Evolutionary conservation across 306 rosid genomes (phyloP).

Genomic region (Prosopis cineraria): DNA sequence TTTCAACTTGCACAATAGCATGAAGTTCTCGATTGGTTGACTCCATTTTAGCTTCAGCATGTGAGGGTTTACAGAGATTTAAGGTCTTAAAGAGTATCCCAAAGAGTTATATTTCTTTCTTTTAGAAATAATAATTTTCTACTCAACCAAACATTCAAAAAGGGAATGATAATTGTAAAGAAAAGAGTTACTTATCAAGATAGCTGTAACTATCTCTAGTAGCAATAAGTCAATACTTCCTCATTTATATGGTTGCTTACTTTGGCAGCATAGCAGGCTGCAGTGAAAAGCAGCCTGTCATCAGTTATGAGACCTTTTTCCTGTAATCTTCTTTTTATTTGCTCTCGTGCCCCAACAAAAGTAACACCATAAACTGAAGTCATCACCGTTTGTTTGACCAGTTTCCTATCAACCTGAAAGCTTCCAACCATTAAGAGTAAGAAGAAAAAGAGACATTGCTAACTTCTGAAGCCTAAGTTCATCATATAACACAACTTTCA

Average conservation of each 20-base stretch:
- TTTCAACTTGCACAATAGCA: not conserved
- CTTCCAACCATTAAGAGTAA: slow-evolving; percentile 35
- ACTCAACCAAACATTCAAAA: not conserved
- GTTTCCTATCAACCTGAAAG: slow-evolving; percentile 84
- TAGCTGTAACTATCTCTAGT: slow-evolving; percentile 11
- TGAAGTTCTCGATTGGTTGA: not conserved
- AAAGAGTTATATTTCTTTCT: not conserved
- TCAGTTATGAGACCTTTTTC: slow-evolving; percentile 81
- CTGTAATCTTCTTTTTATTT: slow-evolving; percentile 79
- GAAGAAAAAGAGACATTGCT: slow-evolving; percentile 12
- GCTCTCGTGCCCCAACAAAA: slow-evolving; percentile 85
- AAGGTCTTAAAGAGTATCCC: not conserved
- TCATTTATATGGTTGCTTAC: slow-evolving; percentile 48
- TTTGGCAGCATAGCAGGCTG: slow-evolving; percentile 85
- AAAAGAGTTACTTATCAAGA: slow-evolving; percentile 18
- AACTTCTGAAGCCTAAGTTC: slow-evolving; percentile 11
- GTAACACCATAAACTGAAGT: slow-evolving; percentile 94
- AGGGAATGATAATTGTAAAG: not conserved
- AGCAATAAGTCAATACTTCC: slow-evolving; percentile 5
- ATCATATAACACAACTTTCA: slow-evolving; percentile 26
- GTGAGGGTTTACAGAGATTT: slow-evolving; percentile 1
- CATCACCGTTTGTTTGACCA: slow-evolving; percentile 92
- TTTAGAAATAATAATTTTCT: slow-evolving; percentile 7
- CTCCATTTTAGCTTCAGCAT: slow-evolving; percentile 5
- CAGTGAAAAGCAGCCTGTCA: slow-evolving; percentile 64